Evolutionary conservation across 192 early-diverging fungal species (phyloP).

Genomic region (Backusella luteola): DNA sequence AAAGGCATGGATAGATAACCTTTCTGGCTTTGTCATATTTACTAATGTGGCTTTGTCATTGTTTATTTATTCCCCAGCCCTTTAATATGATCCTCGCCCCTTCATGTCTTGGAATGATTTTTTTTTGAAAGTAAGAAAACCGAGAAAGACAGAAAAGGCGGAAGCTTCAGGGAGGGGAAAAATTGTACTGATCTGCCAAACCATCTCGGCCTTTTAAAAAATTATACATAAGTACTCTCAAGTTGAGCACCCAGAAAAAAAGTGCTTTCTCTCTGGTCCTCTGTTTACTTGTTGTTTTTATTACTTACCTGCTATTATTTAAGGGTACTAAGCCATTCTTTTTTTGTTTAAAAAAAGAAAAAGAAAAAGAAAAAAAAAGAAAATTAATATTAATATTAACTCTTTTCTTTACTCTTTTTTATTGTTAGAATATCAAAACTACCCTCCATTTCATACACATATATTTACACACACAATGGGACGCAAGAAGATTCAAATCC

Average conservation of each 20-base stretch:
- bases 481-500: slow-evolving; percentile 93
- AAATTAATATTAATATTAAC: background rate
- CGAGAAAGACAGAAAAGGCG: background rate
- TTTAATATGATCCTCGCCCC: background rate
- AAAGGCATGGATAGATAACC: background rate
- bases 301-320: background rate
- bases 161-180: background rate
- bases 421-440: background rate
- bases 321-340: background rate
- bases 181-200: background rate
- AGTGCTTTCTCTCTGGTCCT: background rate
- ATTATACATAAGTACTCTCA: background rate
- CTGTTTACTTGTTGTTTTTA: background rate
- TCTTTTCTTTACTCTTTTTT: background rate
- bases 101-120: background rate
- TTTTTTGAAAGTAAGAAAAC: background rate
- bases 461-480: slow-evolving; percentile 56
- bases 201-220: background rate
- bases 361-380: background rate
- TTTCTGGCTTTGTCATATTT: background rate
- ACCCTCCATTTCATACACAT: background rate
- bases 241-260: background rate
- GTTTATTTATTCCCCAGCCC: background rate
- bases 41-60: background rate
- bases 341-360: background rate